Percentiles rank a stretch among this genome's conserved stretches.
Evolutionary conservation across 805 yeast genomes (phyloP).

Genomic region (Hemisphaericaspora nanyangensis): DNA sequence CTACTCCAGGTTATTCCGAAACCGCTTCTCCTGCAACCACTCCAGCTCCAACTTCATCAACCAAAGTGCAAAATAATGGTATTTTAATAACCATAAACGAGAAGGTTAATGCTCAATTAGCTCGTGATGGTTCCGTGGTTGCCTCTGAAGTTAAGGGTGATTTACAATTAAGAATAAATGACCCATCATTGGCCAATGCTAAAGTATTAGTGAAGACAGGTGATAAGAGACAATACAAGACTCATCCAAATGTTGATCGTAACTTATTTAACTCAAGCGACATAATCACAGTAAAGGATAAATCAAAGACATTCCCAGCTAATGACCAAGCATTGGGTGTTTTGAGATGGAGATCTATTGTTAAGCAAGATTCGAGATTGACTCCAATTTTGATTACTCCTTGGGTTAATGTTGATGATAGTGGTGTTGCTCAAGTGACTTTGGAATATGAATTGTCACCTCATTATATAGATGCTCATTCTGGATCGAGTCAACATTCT

Average conservation of each 20-base stretch:
- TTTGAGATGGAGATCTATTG: conserved; percentile 84
- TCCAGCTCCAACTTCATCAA: conserved; percentile 9
- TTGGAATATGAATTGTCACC: conserved; percentile 79
- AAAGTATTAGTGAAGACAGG: conserved; percentile 55
- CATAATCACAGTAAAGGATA: conserved; percentile 72
- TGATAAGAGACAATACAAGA: conserved; percentile 68
- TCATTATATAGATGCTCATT: conserved; percentile 26
- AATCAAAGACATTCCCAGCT: conserved; percentile 78
- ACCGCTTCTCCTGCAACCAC: conserved; percentile 22
- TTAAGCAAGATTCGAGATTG: conserved; percentile 49
- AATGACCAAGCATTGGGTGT: conserved; percentile 90
- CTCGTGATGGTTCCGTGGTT: conserved; percentile 74
- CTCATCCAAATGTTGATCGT: conserved; percentile 95
- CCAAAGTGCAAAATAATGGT: conserved; percentile 59
- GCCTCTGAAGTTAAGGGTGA: conserved; percentile 86
- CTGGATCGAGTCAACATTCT: conserved; percentile 22
- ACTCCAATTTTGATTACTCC: conserved; percentile 74
- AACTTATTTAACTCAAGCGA: conserved; percentile 53
- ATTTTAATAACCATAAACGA: conserved; percentile 76
- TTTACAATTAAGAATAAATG: conserved; percentile 79
- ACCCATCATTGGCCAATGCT: conserved; percentile 65
- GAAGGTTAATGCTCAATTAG: conserved; percentile 68
- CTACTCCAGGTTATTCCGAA: conserved; percentile 18
- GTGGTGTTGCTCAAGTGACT: conserved; percentile 64
- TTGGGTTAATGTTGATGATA: conserved; percentile 71